Evolutionary conservation across 2,329 filamentous ascomycete species (phyloP).

Genomic region (Cladosporium phlei): DNA sequence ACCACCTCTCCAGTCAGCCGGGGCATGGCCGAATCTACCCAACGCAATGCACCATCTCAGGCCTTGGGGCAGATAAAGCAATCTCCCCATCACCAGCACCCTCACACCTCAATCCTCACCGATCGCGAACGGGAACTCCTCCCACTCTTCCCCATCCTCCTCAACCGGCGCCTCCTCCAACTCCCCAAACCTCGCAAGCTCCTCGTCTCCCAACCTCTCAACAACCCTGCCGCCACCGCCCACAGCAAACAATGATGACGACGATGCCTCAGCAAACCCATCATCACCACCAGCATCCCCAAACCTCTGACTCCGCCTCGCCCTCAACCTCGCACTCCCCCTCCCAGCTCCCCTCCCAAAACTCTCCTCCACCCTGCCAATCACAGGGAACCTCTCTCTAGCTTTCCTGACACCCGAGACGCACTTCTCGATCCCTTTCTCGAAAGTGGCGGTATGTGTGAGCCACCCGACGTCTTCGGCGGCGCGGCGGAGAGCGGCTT

Average conservation of each 20-base stretch:
- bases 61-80: too few species aligned
- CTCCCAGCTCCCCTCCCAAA: neutral
- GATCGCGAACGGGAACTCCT: neutral
- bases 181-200: neutral
- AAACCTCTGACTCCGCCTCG: neutral
- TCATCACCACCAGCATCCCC: neutral
- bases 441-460: neutral
- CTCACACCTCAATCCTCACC: neutral
- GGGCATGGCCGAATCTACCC: too few species aligned
- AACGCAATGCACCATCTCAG: too few species aligned
- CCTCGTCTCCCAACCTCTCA: neutral
- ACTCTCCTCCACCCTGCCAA: neutral
- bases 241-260: too few species aligned
- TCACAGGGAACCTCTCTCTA: neutral
- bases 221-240: too few species aligned
- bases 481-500: neutral
- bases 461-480: conserved; percentile 7
- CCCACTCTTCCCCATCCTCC: neutral
- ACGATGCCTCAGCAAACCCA: neutral
- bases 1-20: too few species aligned
- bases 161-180: neutral
- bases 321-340: neutral
- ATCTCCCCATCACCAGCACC: neutral
- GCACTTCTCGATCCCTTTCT: neutral
- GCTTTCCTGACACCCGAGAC: too few species aligned